These are phyloP conservation scores for Picocystis salinarum DNA, from an alignment of 139 green algal genomes.

Conservation along the genomic window DNA sequence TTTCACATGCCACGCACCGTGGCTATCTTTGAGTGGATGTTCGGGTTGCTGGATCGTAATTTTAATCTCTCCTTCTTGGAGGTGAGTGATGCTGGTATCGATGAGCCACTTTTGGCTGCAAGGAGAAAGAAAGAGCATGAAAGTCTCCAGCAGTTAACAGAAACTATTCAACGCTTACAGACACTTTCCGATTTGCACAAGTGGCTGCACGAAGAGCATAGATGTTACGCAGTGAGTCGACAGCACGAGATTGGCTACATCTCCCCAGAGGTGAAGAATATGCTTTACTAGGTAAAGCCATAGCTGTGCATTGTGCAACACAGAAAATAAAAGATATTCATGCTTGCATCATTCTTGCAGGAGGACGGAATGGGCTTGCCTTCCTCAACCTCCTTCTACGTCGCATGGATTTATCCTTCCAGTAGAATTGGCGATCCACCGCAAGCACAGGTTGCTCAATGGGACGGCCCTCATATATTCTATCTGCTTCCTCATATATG, in stretches of 20 bases:
- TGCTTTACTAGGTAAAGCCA: too few species aligned
- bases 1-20: conserved; percentile 61
- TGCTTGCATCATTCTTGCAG: too few species aligned
- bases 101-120: conserved; percentile 17
- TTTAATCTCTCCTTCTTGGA: conserved; percentile 13
- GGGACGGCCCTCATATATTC: too few species aligned
- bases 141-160: conserved; percentile 22
- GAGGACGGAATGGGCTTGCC: too few species aligned
- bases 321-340: too few species aligned
- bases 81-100: conserved; percentile 33
- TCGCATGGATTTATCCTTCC: too few species aligned
- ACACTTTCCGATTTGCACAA: conserved; percentile 28
- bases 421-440: too few species aligned
- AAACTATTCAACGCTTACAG: conserved; percentile 11
- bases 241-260: conserved; percentile 29
- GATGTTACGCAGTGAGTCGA: conserved; percentile 47
- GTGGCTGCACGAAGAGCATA: conserved; percentile 47
- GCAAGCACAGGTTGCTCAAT: too few species aligned
- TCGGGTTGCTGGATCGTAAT: conserved; percentile 15
- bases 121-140: conserved; percentile 25
- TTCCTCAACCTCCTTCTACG: too few species aligned
- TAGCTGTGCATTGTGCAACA: too few species aligned
- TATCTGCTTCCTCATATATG: too few species aligned
- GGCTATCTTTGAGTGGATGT: conserved; percentile 42
- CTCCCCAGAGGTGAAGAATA: too few species aligned